These are phyloP conservation scores for Mycena polygramma DNA, from an alignment of 768 basidiomycete genomes.

Conservation along the genomic window DNA sequence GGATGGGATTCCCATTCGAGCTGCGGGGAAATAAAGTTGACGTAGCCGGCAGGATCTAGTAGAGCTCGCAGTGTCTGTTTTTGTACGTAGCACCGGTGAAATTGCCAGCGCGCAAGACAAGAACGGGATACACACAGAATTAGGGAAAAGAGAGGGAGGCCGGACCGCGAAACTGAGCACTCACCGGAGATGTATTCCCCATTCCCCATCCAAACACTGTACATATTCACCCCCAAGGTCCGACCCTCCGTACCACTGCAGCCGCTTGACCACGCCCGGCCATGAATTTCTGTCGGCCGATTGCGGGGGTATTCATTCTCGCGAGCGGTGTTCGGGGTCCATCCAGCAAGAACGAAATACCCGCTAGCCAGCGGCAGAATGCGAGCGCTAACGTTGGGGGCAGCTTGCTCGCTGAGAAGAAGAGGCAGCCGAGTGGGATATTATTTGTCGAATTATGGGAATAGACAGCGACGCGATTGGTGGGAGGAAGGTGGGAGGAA, in stretches of 20 bases:
- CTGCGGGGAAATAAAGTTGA: background rate
- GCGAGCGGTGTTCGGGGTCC: constrained; percentile 19
- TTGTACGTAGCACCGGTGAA: constrained; percentile 1
- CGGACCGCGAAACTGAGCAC: background rate
- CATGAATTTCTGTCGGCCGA: background rate
- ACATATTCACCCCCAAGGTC: background rate
- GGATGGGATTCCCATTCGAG: background rate
- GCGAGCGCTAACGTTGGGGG: background rate
- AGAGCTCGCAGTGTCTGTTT: background rate
- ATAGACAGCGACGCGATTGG: constrained; percentile 1
- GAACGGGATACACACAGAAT: background rate
- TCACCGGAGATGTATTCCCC: constrained; percentile 6
- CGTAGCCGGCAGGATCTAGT: constrained; percentile 1
- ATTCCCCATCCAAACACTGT: background rate
- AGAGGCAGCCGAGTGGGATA: constrained; percentile 7
- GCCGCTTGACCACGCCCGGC: constrained; percentile 17
- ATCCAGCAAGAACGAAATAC: constrained; percentile 18
- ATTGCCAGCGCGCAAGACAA: constrained; percentile 1
- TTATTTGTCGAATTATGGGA: background rate
- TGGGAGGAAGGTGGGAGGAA: constrained; percentile 1
- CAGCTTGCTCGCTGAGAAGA: constrained; percentile 13
- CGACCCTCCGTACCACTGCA: constrained; percentile 8
- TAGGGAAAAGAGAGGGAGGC: background rate
- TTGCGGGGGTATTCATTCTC: too few species aligned
- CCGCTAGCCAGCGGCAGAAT: constrained; percentile 3